Percentiles rank a stretch among this genome's conserved stretches.
These are phyloP conservation scores for Alternaria solani DNA, from an alignment of 2,329 filamentous ascomycete species.

Conservation along the genomic window DNA sequence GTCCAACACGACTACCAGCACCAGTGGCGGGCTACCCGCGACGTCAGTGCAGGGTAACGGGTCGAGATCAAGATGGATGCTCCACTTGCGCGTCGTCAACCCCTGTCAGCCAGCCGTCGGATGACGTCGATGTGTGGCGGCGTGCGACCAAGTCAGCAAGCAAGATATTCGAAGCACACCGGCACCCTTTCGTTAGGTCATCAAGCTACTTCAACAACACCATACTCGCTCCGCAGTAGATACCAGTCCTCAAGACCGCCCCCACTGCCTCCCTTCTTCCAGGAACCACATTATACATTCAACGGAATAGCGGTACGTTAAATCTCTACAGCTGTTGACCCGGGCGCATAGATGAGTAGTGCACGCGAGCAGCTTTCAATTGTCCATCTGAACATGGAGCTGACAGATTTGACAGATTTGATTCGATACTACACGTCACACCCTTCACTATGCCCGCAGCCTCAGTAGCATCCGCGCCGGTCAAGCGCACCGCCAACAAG, in stretches of 20 bases:
- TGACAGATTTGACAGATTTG: constrained; percentile 7
- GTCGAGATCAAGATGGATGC: constrained; percentile 35
- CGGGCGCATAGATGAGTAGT: constrained; percentile 18
- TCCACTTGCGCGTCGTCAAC: constrained; percentile 32
- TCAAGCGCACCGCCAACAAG: constrained; percentile 43
- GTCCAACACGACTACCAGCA: constrained; percentile 12
- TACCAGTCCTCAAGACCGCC: not conserved
- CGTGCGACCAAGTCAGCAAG: constrained; percentile 27
- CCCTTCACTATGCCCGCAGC: constrained; percentile 41
- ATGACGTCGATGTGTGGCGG: constrained; percentile 49
- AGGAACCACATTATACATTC: not conserved
- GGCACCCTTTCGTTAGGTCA: constrained; percentile 21
- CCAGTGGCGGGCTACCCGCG: constrained; percentile 21
- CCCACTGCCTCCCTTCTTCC: constrained; percentile 1
- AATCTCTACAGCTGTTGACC: constrained; percentile 1
- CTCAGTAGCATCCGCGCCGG: constrained; percentile 46
- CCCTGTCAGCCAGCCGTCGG: constrained; percentile 31
- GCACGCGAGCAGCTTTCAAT: constrained; percentile 29
- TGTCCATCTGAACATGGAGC: not conserved
- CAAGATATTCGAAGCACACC: constrained; percentile 32
- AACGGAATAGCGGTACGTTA: constrained; percentile 24
- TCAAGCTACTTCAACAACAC: constrained; percentile 13
- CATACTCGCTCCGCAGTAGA: constrained; percentile 10
- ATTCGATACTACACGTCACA: not conserved
- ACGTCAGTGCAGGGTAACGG: constrained; percentile 30